Conservation (phyloP, 768 basidiomycete genomes). For the Boletus edulis region DNA sequence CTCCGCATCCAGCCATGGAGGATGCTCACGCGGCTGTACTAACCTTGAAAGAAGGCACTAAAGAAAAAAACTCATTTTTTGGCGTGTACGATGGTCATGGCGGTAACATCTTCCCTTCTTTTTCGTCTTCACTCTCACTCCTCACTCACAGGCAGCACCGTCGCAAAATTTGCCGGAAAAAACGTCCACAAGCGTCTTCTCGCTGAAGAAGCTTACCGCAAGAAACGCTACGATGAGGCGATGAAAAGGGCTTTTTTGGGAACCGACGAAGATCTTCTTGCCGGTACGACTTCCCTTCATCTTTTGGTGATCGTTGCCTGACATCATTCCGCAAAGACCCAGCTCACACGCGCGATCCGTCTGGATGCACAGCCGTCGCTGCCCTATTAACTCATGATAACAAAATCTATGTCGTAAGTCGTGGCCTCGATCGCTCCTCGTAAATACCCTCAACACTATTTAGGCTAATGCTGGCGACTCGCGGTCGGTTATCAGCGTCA, state of each 20-base stretch:
- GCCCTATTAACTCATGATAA: conserved; percentile 76
- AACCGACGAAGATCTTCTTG: conserved; percentile 91
- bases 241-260: conserved; percentile 89
- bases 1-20: conserved; percentile 78
- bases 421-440: conserved; percentile 7
- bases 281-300: conserved; percentile 48
- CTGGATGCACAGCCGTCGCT: conserved; percentile 94
- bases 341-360: conserved; percentile 84
- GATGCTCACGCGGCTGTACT: conserved; percentile 84
- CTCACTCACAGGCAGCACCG: conserved; percentile 59
- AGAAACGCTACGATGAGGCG: conserved; percentile 68
- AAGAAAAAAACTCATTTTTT: conserved; percentile 74
- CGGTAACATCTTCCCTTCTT: conserved; percentile 46
- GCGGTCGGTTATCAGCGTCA: conserved; percentile 79
- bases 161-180: conserved; percentile 85
- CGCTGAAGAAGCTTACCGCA: conserved; percentile 67
- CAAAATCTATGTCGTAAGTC: conserved; percentile 75
- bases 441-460: conserved; percentile 1
- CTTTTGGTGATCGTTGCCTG: neutral
- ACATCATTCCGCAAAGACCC: conserved; percentile 54
- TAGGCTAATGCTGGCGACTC: conserved; percentile 99
- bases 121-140: neutral
- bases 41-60: conserved; percentile 53
- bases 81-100: conserved; percentile 99
- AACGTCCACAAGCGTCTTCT: conserved; percentile 78